Base-by-base conservation (phyloP, 1,284 basidiomycete genomes). In the Salmacisia buchloeana region DNA sequence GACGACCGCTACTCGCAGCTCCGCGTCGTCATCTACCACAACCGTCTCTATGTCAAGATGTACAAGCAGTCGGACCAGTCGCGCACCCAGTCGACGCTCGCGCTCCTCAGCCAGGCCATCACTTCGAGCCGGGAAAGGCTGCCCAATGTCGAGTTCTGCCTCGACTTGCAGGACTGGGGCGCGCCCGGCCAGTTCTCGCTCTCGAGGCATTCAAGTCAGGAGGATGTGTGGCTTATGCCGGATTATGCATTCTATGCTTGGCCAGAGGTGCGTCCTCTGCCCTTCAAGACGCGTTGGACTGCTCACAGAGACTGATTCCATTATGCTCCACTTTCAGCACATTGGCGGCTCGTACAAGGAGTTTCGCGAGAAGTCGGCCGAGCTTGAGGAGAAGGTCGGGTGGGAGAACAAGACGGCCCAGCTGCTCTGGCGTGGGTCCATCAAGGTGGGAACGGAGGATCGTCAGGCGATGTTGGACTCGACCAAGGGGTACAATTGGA, bases 141-240 rank as follows among this genome's bases (percentile, higher is more conserved):
- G 38, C 77, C 77, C 2, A 71, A 79, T 62, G 69, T 75, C n/a
- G 77, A 79, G 65, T 79, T 79, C 46, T 76, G 74, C 46, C 56
- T 79, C 18, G 66, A 65, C 27, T 65, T 71, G 52, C 68, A 69
- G 46, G 77, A 79, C 58, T 79, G 77, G 77, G 74, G 74, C 1
- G 61, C 57, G 1, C 64, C 65, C 60, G 75, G 75, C 62, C 75
- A 77, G 54, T 75, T 77, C 33, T 69, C 69, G 27, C 64, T 79
- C 4, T 73, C 75, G 41, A 61, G 77, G 1, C 62, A 65, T 1
- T 65, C 69, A 2, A 66, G 74, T 29, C 64, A 72, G 29, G 65
- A 70, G 15, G 75, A 77, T 39, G 62, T 77, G 2, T 79, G 77
- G 77, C 60, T 79, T 35, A 79, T 77, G 76, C 77, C 77, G 0